phyloP scores from a whole-genome alignment of 495 filamentous ascomycete species.

The Eremomyces bilateralis region DNA sequence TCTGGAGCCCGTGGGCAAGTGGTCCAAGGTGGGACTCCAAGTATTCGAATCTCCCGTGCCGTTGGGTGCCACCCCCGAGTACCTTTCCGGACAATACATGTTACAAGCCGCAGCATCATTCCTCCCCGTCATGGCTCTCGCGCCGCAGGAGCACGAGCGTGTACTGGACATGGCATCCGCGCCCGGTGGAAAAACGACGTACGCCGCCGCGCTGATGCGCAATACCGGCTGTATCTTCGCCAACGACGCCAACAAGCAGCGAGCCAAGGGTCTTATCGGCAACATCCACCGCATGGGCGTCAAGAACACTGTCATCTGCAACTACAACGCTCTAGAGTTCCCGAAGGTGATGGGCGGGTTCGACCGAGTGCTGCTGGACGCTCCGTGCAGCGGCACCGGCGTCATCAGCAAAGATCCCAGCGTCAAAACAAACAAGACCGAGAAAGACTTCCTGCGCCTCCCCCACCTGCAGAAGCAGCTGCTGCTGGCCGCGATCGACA shows the following conservation, averaged over 20 bases:
- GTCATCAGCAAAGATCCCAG: constrained; percentile 90
- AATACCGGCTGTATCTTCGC: constrained; percentile 93
- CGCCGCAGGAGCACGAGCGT: constrained; percentile 80
- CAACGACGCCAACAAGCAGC: constrained; percentile 82
- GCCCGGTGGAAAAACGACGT: constrained; percentile 91
- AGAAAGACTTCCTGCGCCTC: constrained; percentile 74
- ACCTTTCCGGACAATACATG: constrained; percentile 93
- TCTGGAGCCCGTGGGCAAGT: constrained; percentile 91
- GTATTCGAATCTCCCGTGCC: constrained; percentile 87
- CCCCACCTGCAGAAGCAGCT: constrained; percentile 91
- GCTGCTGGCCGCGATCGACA: constrained; percentile 82
- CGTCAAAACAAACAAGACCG: constrained; percentile 93
- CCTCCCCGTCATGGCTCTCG: constrained; percentile 91
- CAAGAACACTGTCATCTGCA: constrained; percentile 85
- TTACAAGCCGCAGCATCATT: constrained; percentile 93
- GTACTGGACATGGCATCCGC: constrained; percentile 92
- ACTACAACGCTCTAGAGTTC: constrained; percentile 76
- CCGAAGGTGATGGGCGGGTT: constrained; percentile 89
- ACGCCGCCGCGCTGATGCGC: constrained; percentile 92
- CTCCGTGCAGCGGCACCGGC: constrained; percentile 61
- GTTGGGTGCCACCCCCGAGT: constrained; percentile 93
- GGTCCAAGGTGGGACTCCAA: constrained; percentile 93
- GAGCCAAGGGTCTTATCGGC: constrained; percentile 91
- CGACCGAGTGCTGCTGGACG: constrained; percentile 62
- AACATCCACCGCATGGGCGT: constrained; percentile 91